Base-by-base conservation (phyloP, 2,329 filamentous ascomycete genomes). In the Colletotrichum graminicola region DNA sequence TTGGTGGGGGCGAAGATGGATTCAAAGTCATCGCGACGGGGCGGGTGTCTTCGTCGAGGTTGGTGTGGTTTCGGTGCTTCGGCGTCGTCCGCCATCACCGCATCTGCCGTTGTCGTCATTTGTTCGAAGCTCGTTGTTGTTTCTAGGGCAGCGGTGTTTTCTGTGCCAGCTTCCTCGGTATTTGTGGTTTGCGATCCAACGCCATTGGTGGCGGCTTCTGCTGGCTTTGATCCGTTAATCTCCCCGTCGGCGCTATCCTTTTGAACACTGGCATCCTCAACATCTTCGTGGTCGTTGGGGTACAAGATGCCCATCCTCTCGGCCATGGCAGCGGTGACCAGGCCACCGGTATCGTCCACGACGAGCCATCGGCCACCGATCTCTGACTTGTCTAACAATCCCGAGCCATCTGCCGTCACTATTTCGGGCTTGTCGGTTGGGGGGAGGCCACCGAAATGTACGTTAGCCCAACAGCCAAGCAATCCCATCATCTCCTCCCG, bases 281-380 rank as follows among this genome's bases (percentile, higher is more conserved):
- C 21, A 21, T 47, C n/a, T 5, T 47, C 78, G 0, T 78, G 75
- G 18, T 84, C 79, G 1, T 78, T 67, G 5, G 77, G 80, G 71
- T 94, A 89, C 0, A 98, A 83, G 23, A 97, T 89, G 1, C 93
- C 94, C 92, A 97, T 95, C 72, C 93, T 89, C 82, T 98, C 95
- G 0, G 95, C 95, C 84, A 97, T 87, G 0, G 94, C 92, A 5
- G 93, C 94, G 3, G 94, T 91, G 8, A 97, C 81, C 32, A 97
- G 82, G 0, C 95, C 95, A 23, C 93, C 93, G 0, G 94, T 96
- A 69, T 98, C 95, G 77, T 98, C 95, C 0, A 97, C 89, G 0
- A 95, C 90, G 3, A 97, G 84, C 89, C 94, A 97, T 62, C 94
- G 80, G 6, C 85, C 85, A 0, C 81, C 79, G 29, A 73, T 65